Percentiles rank a stretch among this genome's conserved stretches.
Evolutionary conservation across 805 yeast species (phyloP).

Genomic region (Maudiozyma pseudohumilis): DNA sequence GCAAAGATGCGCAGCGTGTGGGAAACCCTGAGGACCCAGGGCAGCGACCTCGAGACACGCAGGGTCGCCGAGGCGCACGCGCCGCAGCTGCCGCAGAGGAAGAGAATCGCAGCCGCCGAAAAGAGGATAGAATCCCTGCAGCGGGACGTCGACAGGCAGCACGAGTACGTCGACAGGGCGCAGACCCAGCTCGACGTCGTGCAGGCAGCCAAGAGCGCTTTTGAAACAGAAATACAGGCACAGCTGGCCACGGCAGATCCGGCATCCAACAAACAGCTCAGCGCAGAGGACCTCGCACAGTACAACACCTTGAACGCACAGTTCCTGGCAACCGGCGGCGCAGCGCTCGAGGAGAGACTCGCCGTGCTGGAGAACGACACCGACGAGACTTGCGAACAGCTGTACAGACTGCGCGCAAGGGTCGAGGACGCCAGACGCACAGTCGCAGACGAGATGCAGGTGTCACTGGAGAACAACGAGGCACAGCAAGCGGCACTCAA

Average conservation of each 20-base stretch:
- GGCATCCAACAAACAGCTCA: no score
- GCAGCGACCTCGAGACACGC: no score
- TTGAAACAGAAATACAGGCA: slow-evolving; percentile 27
- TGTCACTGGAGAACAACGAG: slow-evolving; percentile 28
- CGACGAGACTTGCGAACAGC: slow-evolving; percentile 33
- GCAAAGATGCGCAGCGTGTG: slow-evolving; percentile 34
- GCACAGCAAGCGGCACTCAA: slow-evolving; percentile 26
- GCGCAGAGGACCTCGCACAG: slow-evolving; percentile 42
- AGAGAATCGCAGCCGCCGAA: slow-evolving; percentile 38
- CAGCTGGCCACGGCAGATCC: no score
- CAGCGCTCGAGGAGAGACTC: slow-evolving; percentile 42
- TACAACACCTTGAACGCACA: slow-evolving; percentile 50
- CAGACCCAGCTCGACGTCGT: slow-evolving; percentile 41
- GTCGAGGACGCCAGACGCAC: slow-evolving; percentile 30
- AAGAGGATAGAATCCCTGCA: slow-evolving; percentile 41
- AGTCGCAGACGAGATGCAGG: slow-evolving; percentile 27
- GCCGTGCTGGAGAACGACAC: slow-evolving; percentile 35
- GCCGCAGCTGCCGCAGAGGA: slow-evolving; percentile 38
- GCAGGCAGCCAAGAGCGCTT: slow-evolving; percentile 31
- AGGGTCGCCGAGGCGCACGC: slow-evolving; percentile 43
- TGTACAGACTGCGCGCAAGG: slow-evolving; percentile 31
- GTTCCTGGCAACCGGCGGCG: slow-evolving; percentile 49
- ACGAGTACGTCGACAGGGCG: slow-evolving; percentile 32
- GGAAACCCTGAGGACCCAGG: no score
- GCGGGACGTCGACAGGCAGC: slow-evolving; percentile 46